phyloP scores from a whole-genome alignment of 805 yeast genomes.

The Candida nonsorbophila region DNA sequence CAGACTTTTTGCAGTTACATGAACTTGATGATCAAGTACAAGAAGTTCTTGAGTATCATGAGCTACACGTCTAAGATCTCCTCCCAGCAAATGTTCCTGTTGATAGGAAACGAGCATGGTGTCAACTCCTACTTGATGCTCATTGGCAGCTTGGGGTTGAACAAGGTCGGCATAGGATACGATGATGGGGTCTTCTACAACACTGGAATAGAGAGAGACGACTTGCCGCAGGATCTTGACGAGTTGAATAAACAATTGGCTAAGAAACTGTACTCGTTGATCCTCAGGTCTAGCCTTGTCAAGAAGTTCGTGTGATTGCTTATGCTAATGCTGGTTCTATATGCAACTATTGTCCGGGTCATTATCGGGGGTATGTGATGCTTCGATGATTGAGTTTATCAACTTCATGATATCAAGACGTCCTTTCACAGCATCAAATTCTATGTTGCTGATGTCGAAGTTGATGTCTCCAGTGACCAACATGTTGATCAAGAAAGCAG shows the following conservation, averaged over 20 bases:
- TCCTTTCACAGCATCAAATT: slow-evolving; percentile 44
- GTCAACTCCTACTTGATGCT: slow-evolving; percentile 5
- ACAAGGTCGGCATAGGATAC: slow-evolving; percentile 9
- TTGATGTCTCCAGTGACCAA: slow-evolving; percentile 24
- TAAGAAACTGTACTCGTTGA: too few species aligned
- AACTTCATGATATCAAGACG: slow-evolving; percentile 35
- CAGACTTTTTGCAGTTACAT: slow-evolving; percentile 6
- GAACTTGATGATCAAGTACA: slow-evolving; percentile 5
- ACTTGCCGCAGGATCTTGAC: not conserved
- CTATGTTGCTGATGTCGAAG: slow-evolving; percentile 34
- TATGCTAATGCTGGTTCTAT: too few species aligned
- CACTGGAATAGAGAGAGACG: slow-evolving; percentile 1
- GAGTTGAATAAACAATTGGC: too few species aligned
- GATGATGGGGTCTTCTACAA: slow-evolving; percentile 7
- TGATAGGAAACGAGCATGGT: slow-evolving; percentile 3
- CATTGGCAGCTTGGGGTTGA: slow-evolving; percentile 7
- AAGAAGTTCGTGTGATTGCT: slow-evolving; percentile 3
- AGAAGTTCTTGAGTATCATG: slow-evolving; percentile 9
- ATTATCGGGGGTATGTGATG: not conserved
- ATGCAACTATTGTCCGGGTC: slow-evolving; percentile 2
- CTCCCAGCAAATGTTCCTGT: slow-evolving; percentile 1
- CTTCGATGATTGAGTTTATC: slow-evolving; percentile 8
- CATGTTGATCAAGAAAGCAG: slow-evolving; percentile 26
- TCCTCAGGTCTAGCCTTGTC: slow-evolving; percentile 7
- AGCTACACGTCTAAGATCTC: slow-evolving; percentile 8